Conservation (phyloP, 306 rosid species). For the Elaeagnus macrophylla region DNA sequence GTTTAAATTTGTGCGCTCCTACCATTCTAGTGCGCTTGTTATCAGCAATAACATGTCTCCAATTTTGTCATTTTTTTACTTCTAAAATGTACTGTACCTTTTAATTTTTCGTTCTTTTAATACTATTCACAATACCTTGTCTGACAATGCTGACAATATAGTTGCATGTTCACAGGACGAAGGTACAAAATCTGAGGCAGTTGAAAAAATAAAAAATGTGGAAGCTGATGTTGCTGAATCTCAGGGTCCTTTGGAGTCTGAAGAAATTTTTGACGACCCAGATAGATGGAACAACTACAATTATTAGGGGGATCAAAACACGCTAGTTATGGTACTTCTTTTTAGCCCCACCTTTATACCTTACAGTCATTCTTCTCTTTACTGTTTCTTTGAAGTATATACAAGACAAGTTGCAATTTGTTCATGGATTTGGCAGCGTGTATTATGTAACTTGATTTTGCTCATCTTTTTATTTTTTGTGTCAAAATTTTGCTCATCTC, state of each 20-base stretch:
- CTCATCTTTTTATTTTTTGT: no score
- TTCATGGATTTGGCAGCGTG: neutral
- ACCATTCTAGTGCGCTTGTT: no score
- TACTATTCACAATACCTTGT: neutral
- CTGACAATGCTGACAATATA: neutral
- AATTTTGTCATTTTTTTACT: no score
- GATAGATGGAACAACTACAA: slow-evolving; percentile 35
- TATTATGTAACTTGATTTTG: neutral
- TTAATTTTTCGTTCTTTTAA: no score
- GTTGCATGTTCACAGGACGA: slow-evolving; percentile 39
- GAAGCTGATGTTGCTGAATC: slow-evolving; percentile 27
- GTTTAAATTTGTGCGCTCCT: no score
- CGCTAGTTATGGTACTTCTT: neutral
- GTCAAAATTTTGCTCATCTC: neutral
- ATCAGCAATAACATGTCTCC: no score
- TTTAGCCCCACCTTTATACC: neutral
- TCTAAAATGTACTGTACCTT: neutral
- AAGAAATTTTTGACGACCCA: slow-evolving; percentile 34
- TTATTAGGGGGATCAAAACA: slow-evolving; percentile 10
- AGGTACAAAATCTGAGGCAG: slow-evolving; percentile 25
- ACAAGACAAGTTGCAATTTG: neutral
- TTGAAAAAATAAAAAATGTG: slow-evolving; percentile 19
- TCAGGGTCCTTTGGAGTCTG: slow-evolving; percentile 41
- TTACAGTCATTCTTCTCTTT: no score
- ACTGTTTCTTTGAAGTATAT: neutral